Evolutionary conservation across 768 basidiomycete species (phyloP).

Genomic region (Rhodotorula babjevae): DNA sequence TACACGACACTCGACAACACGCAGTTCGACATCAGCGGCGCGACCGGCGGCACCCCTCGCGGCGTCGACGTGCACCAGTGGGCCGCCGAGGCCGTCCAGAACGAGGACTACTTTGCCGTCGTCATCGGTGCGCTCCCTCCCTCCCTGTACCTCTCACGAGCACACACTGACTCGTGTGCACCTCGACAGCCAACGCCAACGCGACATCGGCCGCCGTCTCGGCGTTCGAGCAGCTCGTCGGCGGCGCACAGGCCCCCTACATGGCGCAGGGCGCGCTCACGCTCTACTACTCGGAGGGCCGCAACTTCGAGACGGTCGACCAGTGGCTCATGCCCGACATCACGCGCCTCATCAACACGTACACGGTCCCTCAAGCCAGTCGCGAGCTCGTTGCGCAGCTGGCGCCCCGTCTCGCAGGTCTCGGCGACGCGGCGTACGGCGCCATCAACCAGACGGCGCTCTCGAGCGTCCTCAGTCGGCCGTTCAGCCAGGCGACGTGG

Average conservation of each 20-base stretch:
- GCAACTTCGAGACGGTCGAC: conserved; percentile 23
- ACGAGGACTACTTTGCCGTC: conserved; percentile 28
- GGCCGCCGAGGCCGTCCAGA: conserved; percentile 1
- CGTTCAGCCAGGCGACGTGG: conserved; percentile 43
- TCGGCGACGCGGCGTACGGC: background rate
- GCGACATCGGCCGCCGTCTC: conserved; percentile 7
- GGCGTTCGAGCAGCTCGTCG: conserved; percentile 4
- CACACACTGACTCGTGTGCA: background rate
- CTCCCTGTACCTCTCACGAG: background rate
- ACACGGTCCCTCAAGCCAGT: conserved; percentile 3
- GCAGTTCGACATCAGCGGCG: conserved; percentile 14
- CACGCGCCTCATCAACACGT: conserved; percentile 4
- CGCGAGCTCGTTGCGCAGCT: conserved; percentile 4
- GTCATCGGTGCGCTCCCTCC: conserved; percentile 17
- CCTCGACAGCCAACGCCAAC: conserved; percentile 19
- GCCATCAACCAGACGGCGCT: conserved; percentile 7
- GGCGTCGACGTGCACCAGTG: conserved; percentile 23
- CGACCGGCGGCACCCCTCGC: background rate
- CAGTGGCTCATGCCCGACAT: conserved; percentile 26
- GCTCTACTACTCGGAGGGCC: conserved; percentile 15
- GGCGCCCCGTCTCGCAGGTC: background rate
- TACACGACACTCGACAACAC: conserved; percentile 15
- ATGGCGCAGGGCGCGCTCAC: conserved; percentile 1
- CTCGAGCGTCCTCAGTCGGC: conserved; percentile 30
- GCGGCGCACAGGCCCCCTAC: background rate